Base-by-base conservation (phyloP, 192 early-diverging fungal genomes). In the Rhizophagus clarus region DNA sequence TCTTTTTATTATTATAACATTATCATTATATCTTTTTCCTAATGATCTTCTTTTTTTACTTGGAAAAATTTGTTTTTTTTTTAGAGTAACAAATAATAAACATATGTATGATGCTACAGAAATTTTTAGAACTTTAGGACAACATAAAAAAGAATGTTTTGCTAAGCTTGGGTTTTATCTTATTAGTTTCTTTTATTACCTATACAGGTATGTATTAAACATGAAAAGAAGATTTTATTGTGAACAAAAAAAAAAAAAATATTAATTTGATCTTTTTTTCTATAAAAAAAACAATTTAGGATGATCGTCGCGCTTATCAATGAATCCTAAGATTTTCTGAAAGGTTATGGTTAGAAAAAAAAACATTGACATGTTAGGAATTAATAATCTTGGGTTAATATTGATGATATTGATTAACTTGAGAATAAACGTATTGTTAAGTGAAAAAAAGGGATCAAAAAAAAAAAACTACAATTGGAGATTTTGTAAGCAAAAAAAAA, bases 21-120 rank as follows among this genome's bases (percentile, higher is more conserved):
- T 24, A 17, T 42, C 8, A 40, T 63, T 29, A 24, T 26, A 32
- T 29, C 11, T 45, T n/a, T n/a, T 84, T 45, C 61, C 26, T 62
- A 70, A 5, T 34, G 12, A 32, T 51, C 26, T n/a, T n/a, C 3
- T 34, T 6, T 34, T 34, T 34, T 34, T 34, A 34, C 3, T 34
- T 34, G 34, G 0, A 34, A 34, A 34, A 34, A n/a, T n/a, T n/a
- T n/a, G n/a, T 85, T 71, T 1, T 73, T n/a, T 28, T 49, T 17
- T 64, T 77, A 96, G 96, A 85, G 89, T 97, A 40, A 87, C 93
- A 28, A 90, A 92, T 82, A 90, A 92, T 79, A 91, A 92, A 79
- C 96, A 99, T 84, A 94, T 95, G 90, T 98, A 94, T 85, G 98
- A 99, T 85, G 95, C 98, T 14, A 99, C 98, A 70, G 97, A 98